phyloP scores from a whole-genome alignment of 805 yeast genomes.

The Sugiyamaella floridensis region DNA sequence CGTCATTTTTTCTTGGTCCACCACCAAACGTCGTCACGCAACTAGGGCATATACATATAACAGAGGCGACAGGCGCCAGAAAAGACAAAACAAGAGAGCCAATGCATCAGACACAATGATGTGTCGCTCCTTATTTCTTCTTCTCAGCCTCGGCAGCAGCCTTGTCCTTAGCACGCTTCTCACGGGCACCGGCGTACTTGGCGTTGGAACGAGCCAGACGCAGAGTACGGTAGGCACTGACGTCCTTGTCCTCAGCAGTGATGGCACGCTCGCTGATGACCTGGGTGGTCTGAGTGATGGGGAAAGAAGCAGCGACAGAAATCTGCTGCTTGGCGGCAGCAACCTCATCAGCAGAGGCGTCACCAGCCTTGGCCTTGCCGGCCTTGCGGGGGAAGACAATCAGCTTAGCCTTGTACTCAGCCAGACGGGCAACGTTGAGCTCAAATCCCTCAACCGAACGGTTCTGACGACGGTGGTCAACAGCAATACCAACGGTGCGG shows the following conservation, averaged over 20 bases:
- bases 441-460: slow-evolving; percentile 93
- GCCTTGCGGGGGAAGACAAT: slow-evolving; percentile 92
- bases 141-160: slow-evolving; percentile 99
- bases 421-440: slow-evolving; percentile 89
- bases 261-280: slow-evolving; percentile 87
- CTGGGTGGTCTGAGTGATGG: slow-evolving; percentile 70
- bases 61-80: slow-evolving; percentile 3
- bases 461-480: slow-evolving; percentile 99
- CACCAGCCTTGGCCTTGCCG: slow-evolving; percentile 49
- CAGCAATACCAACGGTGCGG: slow-evolving; percentile 97
- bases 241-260: slow-evolving; percentile 52
- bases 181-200: slow-evolving; percentile 92
- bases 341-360: slow-evolving; percentile 54
- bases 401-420: slow-evolving; percentile 92
- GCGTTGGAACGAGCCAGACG: slow-evolving; percentile 93
- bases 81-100: slow-evolving; percentile 1
- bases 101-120: background rate
- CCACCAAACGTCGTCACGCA: background rate
- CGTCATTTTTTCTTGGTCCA: background rate
- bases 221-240: slow-evolving; percentile 88
- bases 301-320: slow-evolving; percentile 72
- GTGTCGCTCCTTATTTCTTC: slow-evolving; percentile 66
- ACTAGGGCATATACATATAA: background rate
- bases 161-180: slow-evolving; percentile 92
- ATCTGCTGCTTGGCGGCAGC: slow-evolving; percentile 62